phyloP scores from a whole-genome alignment of 805 yeast species.

The Hanseniaspora lachancei region DNA sequence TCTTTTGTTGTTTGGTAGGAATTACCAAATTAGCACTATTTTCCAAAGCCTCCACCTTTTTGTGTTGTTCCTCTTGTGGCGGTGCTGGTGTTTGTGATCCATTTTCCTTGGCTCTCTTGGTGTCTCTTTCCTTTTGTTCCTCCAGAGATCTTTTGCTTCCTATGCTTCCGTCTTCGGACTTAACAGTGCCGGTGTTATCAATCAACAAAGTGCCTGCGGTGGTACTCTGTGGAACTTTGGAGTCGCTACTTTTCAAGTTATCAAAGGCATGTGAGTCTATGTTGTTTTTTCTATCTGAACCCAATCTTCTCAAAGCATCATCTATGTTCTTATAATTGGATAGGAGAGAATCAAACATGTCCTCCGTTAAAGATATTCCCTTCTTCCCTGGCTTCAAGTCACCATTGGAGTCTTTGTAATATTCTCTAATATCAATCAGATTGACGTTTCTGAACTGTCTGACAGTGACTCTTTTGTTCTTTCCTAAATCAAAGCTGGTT shows the following conservation, averaged over 20 bases:
- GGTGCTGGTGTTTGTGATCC: constrained; percentile 20
- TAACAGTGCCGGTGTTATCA: constrained; percentile 9
- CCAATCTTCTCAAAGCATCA: constrained; percentile 27
- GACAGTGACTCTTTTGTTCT: constrained; percentile 59
- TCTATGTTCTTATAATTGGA: constrained; percentile 28
- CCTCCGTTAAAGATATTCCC: constrained; percentile 31
- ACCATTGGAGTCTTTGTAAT: constrained; percentile 47
- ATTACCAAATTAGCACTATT: constrained; percentile 24
- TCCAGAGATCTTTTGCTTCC: constrained; percentile 14
- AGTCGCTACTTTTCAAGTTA: constrained; percentile 20
- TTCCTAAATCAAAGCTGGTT: constrained; percentile 34
- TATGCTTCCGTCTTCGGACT: constrained; percentile 10
- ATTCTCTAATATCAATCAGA: constrained; percentile 76
- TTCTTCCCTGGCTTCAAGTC: constrained; percentile 72
- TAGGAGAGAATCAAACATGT: constrained; percentile 26
- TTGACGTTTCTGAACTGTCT: constrained; percentile 53
- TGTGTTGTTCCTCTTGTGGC: constrained; percentile 27
- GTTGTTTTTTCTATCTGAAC: constrained; percentile 27
- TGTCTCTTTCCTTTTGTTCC: constrained; percentile 12
- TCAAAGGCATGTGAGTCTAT: constrained; percentile 20
- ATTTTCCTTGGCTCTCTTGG: constrained; percentile 20
- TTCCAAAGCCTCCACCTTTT: constrained; percentile 24
- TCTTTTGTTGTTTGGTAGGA: constrained; percentile 18
- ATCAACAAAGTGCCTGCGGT: constrained; percentile 3
- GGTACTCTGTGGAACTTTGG: constrained; percentile 11